Evolutionary conservation across 148 eudicot species (phyloP).

Genomic region (Polygonum aviculare): DNA sequence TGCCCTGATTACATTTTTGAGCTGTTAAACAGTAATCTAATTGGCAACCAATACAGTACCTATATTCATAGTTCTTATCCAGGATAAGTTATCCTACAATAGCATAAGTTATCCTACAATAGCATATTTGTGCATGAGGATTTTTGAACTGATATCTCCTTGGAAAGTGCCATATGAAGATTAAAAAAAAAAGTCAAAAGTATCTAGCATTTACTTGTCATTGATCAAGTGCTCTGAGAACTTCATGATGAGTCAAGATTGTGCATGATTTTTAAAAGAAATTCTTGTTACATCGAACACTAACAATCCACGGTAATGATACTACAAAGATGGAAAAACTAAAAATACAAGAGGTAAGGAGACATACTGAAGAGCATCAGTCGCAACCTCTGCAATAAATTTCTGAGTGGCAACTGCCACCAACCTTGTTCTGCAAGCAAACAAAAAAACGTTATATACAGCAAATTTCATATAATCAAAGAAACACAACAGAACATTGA

Average conservation of each 20-base stretch:
- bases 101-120: neutral
- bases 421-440: constrained; percentile 55
- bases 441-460: neutral
- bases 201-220: neutral
- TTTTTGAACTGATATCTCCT: neutral
- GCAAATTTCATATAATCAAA: neutral
- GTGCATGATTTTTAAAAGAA: neutral
- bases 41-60: neutral
- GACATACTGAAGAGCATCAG: constrained; percentile 87
- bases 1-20: neutral
- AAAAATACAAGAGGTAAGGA: neutral
- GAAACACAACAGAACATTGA: neutral
- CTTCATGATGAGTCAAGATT: neutral
- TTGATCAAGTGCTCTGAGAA: neutral
- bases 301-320: neutral
- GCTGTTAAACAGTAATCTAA: neutral
- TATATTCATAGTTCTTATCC: neutral
- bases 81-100: no score
- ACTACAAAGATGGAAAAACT: neutral
- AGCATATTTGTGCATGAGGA: neutral
- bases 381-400: constrained; percentile 80
- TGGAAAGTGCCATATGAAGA: neutral
- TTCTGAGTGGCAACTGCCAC: constrained; percentile 96
- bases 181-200: neutral
- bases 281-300: neutral